Conservation (phyloP, 805 yeast species). For the Tetrapisispora pingtungensis region DNA sequence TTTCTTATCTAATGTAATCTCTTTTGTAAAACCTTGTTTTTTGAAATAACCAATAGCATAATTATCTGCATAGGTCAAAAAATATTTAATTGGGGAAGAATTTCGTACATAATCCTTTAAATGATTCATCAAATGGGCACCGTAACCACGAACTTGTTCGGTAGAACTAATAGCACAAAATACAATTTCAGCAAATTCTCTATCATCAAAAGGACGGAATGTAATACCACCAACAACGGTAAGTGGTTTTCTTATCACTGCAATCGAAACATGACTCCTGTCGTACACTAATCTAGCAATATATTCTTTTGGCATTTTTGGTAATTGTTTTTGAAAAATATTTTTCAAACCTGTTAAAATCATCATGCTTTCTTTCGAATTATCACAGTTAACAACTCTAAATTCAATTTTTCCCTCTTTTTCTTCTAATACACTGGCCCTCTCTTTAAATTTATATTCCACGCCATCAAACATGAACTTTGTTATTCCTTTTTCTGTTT, state of each 20-base stretch:
- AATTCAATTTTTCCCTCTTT: slow-evolving; percentile 88
- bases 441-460: slow-evolving; percentile 72
- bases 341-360: slow-evolving; percentile 91
- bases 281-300: slow-evolving; percentile 92
- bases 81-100: slow-evolving; percentile 76
- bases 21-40: slow-evolving; percentile 96
- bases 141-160: slow-evolving; percentile 96
- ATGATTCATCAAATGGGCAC: slow-evolving; percentile 98
- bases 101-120: slow-evolving; percentile 88
- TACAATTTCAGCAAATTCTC: slow-evolving; percentile 95
- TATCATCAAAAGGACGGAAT: slow-evolving; percentile 81
- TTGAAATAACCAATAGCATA: slow-evolving; percentile 98
- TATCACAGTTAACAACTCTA: slow-evolving; percentile 93
- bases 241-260: slow-evolving; percentile 85
- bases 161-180: slow-evolving; percentile 96
- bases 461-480: slow-evolving; percentile 56
- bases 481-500: slow-evolving; percentile 14
- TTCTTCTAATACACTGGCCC: slow-evolving; percentile 92
- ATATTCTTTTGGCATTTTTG: slow-evolving; percentile 97
- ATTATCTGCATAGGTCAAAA: slow-evolving; percentile 93
- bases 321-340: slow-evolving; percentile 93
- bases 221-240: slow-evolving; percentile 98
- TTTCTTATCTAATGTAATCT: slow-evolving; percentile 71
- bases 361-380: slow-evolving; percentile 75
- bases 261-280: slow-evolving; percentile 88